Evolutionary conservation across 306 rosid genomes (phyloP).

Genomic region (Amphicarpaea edgeworthii): DNA sequence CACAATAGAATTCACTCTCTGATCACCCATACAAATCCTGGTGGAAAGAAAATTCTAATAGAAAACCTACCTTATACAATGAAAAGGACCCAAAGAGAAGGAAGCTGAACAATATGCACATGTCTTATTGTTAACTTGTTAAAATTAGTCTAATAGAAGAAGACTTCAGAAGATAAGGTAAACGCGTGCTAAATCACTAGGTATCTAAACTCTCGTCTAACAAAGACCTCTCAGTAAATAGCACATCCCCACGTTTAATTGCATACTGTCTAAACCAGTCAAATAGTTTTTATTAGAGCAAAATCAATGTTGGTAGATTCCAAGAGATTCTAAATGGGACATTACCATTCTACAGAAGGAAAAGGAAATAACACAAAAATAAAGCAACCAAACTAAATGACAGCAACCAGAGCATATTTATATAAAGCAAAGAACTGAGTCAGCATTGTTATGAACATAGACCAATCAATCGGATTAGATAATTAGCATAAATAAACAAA

Average conservation of each 20-base stretch:
- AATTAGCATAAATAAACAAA: constrained; percentile 46
- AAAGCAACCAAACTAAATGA: not conserved
- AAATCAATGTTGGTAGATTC: not conserved
- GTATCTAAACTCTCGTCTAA: not conserved
- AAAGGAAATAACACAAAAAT: not conserved
- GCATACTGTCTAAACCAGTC: not conserved
- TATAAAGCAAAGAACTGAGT: constrained; percentile 17
- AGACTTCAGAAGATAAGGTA: not conserved
- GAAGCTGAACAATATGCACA: not conserved
- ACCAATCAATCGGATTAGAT: constrained; percentile 59
- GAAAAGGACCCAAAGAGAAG: not conserved
- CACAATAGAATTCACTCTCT: too few relatives aligned
- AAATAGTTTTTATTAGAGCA: not conserved
- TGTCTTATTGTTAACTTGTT: too few relatives aligned
- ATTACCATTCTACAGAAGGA: not conserved
- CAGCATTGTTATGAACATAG: constrained; percentile 39
- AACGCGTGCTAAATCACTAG: not conserved
- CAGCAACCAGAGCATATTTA: constrained; percentile 7
- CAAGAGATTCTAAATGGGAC: not conserved
- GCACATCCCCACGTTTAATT: not conserved
- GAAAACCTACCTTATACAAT: not conserved
- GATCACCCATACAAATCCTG: not conserved
- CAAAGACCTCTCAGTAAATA: not conserved
- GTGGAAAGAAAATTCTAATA: not conserved
- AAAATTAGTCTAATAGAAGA: not conserved